These are phyloP conservation scores for Wickerhamomyces sp. DNA, from an alignment of 1,139 yeast species.

Conservation along the genomic window DNA sequence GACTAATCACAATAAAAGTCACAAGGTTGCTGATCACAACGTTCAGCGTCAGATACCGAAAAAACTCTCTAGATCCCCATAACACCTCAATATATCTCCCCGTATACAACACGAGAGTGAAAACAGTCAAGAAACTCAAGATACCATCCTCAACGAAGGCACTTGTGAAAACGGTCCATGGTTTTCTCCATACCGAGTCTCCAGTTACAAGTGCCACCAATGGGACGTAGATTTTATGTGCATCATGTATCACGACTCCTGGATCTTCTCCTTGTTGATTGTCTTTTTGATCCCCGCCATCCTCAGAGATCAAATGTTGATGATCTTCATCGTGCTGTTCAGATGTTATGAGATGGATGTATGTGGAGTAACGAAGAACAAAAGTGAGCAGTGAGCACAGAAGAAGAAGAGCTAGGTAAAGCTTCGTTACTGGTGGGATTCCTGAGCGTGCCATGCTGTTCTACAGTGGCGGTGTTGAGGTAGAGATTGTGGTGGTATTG, in stretches of 20 bases:
- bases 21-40: conserved; percentile 6
- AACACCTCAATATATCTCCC: conserved; percentile 20
- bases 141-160: conserved; percentile 18
- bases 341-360: conserved; percentile 18
- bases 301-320: conserved; percentile 14
- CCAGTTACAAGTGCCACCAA: conserved; percentile 16
- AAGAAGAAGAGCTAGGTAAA: conserved; percentile 8
- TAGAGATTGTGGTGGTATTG: too few species aligned
- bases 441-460: conserved; percentile 17
- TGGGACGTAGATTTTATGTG: conserved; percentile 19
- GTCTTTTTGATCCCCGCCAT: background rate
- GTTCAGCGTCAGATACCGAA: conserved; percentile 10
- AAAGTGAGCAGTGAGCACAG: conserved; percentile 15
- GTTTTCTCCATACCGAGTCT: conserved; percentile 9
- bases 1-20: conserved; percentile 2
- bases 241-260: conserved; percentile 9
- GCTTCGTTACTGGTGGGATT: conserved; percentile 19
- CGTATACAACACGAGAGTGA: conserved; percentile 14
- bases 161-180: conserved; percentile 18
- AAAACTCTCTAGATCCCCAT: conserved; percentile 22
- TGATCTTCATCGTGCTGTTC: conserved; percentile 18
- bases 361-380: conserved; percentile 19
- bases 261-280: too few species aligned
- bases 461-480: too few species aligned
- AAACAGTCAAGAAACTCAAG: conserved; percentile 9